These are phyloP conservation scores for Penicillium thymicola DNA, from an alignment of 2,329 filamentous ascomycete species.

Conservation along the genomic window DNA sequence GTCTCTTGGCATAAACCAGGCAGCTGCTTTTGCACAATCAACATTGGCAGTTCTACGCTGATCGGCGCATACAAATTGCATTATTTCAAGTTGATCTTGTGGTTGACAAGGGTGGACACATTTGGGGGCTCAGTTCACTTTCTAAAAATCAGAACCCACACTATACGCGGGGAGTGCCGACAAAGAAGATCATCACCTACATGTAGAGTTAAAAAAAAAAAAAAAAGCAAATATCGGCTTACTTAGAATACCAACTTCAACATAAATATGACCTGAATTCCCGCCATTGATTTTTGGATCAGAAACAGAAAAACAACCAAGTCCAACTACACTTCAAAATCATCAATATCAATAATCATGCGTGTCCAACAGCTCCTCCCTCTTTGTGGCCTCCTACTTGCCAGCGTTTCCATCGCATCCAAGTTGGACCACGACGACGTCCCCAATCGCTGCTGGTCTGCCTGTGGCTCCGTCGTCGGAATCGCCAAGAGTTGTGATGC, in stretches of 20 bases:
- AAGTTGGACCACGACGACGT: conserved; percentile 31
- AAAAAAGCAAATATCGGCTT: background rate
- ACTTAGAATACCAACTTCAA: background rate
- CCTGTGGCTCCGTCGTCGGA: conserved; percentile 25
- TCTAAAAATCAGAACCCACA: background rate
- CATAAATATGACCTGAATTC: conserved; percentile 12
- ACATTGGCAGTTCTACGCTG: conserved; percentile 11
- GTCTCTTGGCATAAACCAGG: conserved; percentile 10
- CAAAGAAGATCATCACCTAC: background rate
- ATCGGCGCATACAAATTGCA: conserved; percentile 2
- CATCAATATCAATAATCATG: conserved; percentile 17
- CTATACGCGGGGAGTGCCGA: background rate
- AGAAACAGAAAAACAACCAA: background rate
- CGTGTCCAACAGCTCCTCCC: conserved; percentile 21
- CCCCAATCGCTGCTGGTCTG: conserved; percentile 27
- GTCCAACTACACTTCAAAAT: background rate
- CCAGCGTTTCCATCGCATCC: conserved; percentile 20
- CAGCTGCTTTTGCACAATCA: conserved; percentile 17
- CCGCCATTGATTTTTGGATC: background rate
- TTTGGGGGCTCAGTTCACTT: conserved; percentile 12
- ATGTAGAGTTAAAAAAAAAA: background rate
- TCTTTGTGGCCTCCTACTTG: conserved; percentile 25
- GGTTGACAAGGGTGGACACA: conserved; percentile 2
- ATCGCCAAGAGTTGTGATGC: conserved; percentile 26
- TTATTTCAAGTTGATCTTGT: background rate